Conservation (phyloP, 2,329 filamentous ascomycete genomes). For the Myriosclerotinia duriaeana region DNA sequence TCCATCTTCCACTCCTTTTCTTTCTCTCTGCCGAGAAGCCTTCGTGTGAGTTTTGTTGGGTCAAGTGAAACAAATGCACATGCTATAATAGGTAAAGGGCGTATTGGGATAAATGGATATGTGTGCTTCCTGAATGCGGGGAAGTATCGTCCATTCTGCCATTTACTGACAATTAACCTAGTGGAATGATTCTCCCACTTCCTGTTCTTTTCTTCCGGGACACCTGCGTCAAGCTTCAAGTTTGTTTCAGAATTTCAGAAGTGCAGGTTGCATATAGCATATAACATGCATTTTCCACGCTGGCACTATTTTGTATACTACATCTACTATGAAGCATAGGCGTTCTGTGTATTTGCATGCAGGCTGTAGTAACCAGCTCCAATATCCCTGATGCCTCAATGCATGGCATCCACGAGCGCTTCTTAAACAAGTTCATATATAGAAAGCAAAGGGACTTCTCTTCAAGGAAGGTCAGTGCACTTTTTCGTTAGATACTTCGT, state of each 20-base stretch:
- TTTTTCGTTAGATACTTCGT: neutral
- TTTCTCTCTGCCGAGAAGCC: neutral
- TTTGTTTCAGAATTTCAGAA: neutral
- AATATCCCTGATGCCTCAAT: neutral
- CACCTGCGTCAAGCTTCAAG: neutral
- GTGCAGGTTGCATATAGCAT: neutral
- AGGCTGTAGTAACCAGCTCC: neutral
- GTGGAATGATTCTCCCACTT: neutral
- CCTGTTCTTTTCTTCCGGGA: neutral
- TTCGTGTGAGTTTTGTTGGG: neutral
- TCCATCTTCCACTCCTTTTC: neutral
- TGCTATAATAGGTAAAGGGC: neutral
- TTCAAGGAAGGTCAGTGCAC: neutral
- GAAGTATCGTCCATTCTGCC: neutral
- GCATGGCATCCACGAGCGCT: too few species aligned
- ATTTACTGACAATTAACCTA: neutral
- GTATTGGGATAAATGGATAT: neutral
- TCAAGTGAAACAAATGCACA: neutral
- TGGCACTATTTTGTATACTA: neutral
- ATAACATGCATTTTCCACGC: neutral
- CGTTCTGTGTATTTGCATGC: neutral
- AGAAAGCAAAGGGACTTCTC: neutral
- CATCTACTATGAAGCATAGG: neutral
- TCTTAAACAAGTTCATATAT: neutral
- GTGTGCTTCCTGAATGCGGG: slow-evolving; percentile 2